A percentile compares a stretch with the other conserved stretches of the same genome.
These are phyloP conservation scores for Whalleya microplaca DNA, from an alignment of 2,329 filamentous ascomycete species.

Conservation along the genomic window DNA sequence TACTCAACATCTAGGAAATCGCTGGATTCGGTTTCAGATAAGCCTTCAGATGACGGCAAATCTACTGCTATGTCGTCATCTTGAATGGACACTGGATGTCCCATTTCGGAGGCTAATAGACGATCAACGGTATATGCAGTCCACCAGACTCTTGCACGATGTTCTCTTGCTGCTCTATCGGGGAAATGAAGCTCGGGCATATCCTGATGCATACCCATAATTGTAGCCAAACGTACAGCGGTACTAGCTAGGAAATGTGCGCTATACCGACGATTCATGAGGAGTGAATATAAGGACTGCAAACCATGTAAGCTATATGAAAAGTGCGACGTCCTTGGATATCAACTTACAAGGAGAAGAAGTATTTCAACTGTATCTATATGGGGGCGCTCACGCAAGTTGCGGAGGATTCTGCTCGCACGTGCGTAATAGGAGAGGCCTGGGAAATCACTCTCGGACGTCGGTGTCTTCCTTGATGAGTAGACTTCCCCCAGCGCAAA, in stretches of 20 bases:
- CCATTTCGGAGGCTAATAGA: slow-evolving; percentile 53
- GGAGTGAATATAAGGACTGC: slow-evolving; percentile 47
- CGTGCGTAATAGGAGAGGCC: slow-evolving; percentile 48
- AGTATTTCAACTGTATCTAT: slow-evolving; percentile 49
- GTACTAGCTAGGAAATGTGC: slow-evolving; percentile 48
- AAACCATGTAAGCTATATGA: no score
- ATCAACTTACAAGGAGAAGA: slow-evolving; percentile 45
- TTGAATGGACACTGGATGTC: slow-evolving; percentile 50
- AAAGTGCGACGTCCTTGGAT: not conserved
- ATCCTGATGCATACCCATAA: slow-evolving; percentile 49
- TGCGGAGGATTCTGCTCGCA: slow-evolving; percentile 43
- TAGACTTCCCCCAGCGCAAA: slow-evolving; percentile 53
- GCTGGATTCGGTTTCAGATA: slow-evolving; percentile 22
- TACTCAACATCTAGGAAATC: slow-evolving; percentile 41
- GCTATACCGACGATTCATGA: slow-evolving; percentile 48
- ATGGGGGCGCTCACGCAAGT: slow-evolving; percentile 46
- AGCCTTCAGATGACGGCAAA: slow-evolving; percentile 41
- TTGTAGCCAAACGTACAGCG: slow-evolving; percentile 46
- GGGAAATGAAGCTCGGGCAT: slow-evolving; percentile 44
- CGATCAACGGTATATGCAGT: slow-evolving; percentile 49
- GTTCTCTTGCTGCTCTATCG: slow-evolving; percentile 43
- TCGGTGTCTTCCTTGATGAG: slow-evolving; percentile 42
- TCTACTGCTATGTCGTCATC: slow-evolving; percentile 53
- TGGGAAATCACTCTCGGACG: slow-evolving; percentile 42
- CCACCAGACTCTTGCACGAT: slow-evolving; percentile 46